These are phyloP conservation scores for Phaffia australis DNA, from an alignment of 768 basidiomycete genomes.

Conservation along the genomic window DNA sequence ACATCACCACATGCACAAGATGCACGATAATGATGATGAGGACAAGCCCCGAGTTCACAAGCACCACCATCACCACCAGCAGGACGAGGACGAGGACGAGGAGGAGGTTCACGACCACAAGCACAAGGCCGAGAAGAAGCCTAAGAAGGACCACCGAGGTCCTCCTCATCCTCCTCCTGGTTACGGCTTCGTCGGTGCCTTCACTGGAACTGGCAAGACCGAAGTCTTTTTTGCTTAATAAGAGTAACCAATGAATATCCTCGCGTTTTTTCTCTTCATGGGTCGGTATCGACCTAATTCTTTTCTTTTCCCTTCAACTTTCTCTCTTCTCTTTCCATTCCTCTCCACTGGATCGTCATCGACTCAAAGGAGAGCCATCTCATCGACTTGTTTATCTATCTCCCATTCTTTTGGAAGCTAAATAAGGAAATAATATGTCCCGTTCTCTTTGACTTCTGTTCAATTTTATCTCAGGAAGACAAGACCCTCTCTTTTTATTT, in stretches of 20 bases:
- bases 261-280: not conserved
- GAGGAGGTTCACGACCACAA: conserved; percentile 2
- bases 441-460: not conserved
- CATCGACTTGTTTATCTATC: no score
- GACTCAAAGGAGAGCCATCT: no score
- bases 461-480: not conserved
- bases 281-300: not conserved
- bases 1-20: conserved; percentile 2
- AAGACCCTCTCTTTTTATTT: no score
- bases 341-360: no score
- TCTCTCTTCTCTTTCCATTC: not conserved
- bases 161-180: conserved; percentile 20
- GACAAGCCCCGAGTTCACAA: not conserved
- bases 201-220: conserved; percentile 17
- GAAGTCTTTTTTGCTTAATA: conserved; percentile 11
- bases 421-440: no score
- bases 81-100: not conserved
- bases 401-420: no score
- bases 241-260: not conserved
- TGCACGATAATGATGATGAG: not conserved
- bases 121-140: conserved; percentile 3
- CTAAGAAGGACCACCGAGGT: not conserved
- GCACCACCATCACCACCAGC: not conserved
- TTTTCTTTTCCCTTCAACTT: not conserved
- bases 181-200: conserved; percentile 19